Evolutionary conservation across 2,329 filamentous ascomycete species (phyloP), one percentile per base, ranked within the genome.

Genomic region (Diaporthe australafricana): DNA sequence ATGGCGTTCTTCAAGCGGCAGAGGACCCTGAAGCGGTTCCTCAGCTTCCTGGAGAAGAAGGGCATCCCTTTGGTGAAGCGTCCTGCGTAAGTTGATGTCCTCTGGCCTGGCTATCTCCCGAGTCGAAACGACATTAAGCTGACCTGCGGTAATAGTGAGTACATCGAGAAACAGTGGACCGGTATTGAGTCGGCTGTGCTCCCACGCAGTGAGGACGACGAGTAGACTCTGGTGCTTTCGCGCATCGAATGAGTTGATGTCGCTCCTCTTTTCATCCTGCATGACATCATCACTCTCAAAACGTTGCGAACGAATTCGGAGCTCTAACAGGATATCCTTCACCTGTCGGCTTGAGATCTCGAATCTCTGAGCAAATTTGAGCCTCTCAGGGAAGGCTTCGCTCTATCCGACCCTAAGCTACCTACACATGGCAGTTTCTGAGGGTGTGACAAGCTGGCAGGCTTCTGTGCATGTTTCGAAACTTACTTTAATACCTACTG

Each of bases 1-100:
- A 80, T 90, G 74, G 86, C 84, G 8, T 79, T 83, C 69, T 90
- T 90, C 75, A 87, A 87, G 77, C 79, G 88, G 7, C 82, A 84
- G 74, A 81, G 86, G 25, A 89, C 88, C 6, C 87, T 88, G 80
- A 80, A 82, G 70, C 82, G 88, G 2, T 88, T 90, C 74, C 77
- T 90, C 57, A 75, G 77, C 25, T 87, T 89, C 71, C 81, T 85
- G 48, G 80, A 81, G 71, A 82, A 81, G 74, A 84, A 83, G 78
- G 82, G 82, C 0, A 77, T 89, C 8, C 79, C 76, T 52, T 73
- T 88, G 57, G 76, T 81, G 2, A 83, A 84, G 75, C 79, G 78
- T 1, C 77, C 79, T 14, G 73, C 73, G 87, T 89, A 77, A 80
- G 86, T 81, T 12, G 20, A 7, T 20, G 38, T 16, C 3, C 16